A percentile compares a stretch with the other conserved stretches of the same genome.
Conservation (phyloP, 768 basidiomycete species). For the Cantharellus anzutake region DNA sequence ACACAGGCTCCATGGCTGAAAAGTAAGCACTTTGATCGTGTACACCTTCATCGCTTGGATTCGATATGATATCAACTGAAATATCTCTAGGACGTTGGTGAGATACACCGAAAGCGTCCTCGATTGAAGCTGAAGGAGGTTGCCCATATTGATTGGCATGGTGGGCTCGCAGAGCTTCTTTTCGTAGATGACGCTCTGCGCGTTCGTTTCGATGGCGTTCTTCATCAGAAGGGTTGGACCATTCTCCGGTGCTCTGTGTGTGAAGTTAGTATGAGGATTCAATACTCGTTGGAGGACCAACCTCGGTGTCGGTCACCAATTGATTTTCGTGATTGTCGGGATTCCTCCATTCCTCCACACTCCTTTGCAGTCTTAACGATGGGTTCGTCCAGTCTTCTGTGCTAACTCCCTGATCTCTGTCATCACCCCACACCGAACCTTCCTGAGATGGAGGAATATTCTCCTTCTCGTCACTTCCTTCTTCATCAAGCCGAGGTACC, state of each 20-base stretch:
- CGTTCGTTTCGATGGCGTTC: slow-evolving; percentile 45
- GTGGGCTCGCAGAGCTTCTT: slow-evolving; percentile 36
- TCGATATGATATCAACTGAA: slow-evolving; percentile 55
- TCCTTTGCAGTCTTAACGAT: not conserved
- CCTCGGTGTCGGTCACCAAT: not conserved
- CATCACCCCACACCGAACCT: not conserved
- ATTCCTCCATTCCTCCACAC: not conserved
- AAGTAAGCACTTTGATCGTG: not conserved
- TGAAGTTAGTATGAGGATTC: not conserved
- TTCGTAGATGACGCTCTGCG: slow-evolving; percentile 29
- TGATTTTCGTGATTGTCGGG: not conserved
- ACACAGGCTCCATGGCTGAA: not conserved
- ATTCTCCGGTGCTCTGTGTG: slow-evolving; percentile 63
- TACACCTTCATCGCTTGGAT: slow-evolving; percentile 55
- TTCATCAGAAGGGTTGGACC: slow-evolving; percentile 82
- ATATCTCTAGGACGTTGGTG: not conserved
- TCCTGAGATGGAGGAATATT: not conserved
- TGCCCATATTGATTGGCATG: slow-evolving; percentile 8
- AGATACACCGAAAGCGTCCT: not conserved
- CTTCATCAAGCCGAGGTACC: not conserved
- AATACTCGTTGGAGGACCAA: not conserved
- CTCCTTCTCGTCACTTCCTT: slow-evolving; percentile 2
- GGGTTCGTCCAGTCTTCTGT: slow-evolving; percentile 1
- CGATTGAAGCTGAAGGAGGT: not conserved
- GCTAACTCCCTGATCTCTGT: not conserved